These are phyloP conservation scores for Mrakia frigida DNA, from an alignment of 768 basidiomycete genomes.

Conservation along the genomic window DNA sequence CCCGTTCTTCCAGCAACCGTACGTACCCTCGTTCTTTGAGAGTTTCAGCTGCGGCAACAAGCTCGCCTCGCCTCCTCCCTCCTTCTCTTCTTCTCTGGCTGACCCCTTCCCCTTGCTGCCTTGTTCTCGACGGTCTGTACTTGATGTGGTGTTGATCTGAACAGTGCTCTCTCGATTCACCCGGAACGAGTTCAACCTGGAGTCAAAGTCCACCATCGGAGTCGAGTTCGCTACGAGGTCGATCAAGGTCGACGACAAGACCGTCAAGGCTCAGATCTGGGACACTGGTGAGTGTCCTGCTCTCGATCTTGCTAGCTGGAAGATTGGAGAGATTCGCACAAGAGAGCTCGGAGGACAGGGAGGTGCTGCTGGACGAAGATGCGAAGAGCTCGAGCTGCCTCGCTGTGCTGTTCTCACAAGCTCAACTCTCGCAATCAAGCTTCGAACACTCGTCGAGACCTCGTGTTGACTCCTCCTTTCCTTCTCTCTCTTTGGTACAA, in stretches of 20 bases:
- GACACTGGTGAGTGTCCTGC: slow-evolving; percentile 73
- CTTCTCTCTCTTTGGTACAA: background rate
- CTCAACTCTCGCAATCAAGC: background rate
- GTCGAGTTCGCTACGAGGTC: slow-evolving; percentile 98
- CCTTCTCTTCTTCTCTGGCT: slow-evolving; percentile 9
- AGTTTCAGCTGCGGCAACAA: background rate
- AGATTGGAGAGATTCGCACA: no score
- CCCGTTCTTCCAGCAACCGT: slow-evolving; percentile 55
- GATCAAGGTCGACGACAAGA: slow-evolving; percentile 92
- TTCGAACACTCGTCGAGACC: background rate
- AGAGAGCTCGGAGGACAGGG: background rate
- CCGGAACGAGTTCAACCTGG: slow-evolving; percentile 97
- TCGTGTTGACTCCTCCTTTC: background rate
- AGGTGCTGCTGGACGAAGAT: background rate
- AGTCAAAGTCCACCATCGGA: slow-evolving; percentile 98
- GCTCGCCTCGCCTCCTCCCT: background rate
- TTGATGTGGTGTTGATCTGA: background rate
- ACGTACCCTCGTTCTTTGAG: slow-evolving; percentile 40
- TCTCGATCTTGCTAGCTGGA: background rate
- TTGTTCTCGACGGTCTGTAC: background rate
- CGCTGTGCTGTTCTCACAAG: background rate
- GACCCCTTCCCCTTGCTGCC: background rate
- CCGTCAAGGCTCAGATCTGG: slow-evolving; percentile 96
- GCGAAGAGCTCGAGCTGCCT: background rate
- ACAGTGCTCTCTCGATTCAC: slow-evolving; percentile 99